These are phyloP conservation scores for Penicillium argentinense DNA, from an alignment of 495 filamentous ascomycete genomes.

Conservation along the genomic window DNA sequence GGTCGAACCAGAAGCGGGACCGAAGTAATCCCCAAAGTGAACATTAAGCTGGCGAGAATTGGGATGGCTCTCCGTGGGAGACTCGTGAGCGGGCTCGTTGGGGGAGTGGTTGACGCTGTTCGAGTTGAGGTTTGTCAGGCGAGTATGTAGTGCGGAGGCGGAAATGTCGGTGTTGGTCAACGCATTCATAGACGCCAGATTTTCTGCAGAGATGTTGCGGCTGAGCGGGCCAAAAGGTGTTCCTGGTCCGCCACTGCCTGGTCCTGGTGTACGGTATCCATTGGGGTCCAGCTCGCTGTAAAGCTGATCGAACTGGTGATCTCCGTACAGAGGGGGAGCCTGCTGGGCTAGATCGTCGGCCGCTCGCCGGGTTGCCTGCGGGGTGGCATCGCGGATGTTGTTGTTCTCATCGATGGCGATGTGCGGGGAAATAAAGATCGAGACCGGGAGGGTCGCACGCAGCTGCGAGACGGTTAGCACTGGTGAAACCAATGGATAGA, in stretches of 20 bases:
- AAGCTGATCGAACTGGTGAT: slow-evolving; percentile 82
- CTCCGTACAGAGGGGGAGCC: slow-evolving; percentile 84
- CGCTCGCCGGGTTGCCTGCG: slow-evolving; percentile 35
- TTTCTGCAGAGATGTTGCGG: slow-evolving; percentile 74
- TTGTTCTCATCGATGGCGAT: slow-evolving; percentile 81
- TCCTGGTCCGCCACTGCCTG: slow-evolving; percentile 63
- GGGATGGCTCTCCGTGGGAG: slow-evolving; percentile 22
- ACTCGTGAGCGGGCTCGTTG: slow-evolving; percentile 18
- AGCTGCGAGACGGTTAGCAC: slow-evolving; percentile 48
- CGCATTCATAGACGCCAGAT: slow-evolving; percentile 65
- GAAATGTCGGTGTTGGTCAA: slow-evolving; percentile 51
- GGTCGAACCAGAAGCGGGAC: slow-evolving; percentile 30
- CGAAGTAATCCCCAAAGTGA: slow-evolving; percentile 35
- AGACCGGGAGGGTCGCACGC: slow-evolving; percentile 80
- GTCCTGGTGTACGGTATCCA: slow-evolving; percentile 72
- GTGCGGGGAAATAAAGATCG: slow-evolving; percentile 91
- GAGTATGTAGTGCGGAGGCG: slow-evolving; percentile 59
- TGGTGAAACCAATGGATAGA: neutral
- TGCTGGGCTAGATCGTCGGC: slow-evolving; percentile 46
- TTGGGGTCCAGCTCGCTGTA: slow-evolving; percentile 80
- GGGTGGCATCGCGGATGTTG: slow-evolving; percentile 58
- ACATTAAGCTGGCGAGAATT: slow-evolving; percentile 29
- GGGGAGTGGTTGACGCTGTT: slow-evolving; percentile 23
- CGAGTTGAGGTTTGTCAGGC: slow-evolving; percentile 59
- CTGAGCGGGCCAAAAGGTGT: slow-evolving; percentile 78